Evolutionary conservation across 2,329 filamentous ascomycete genomes (phyloP), one percentile per base, ranked within the genome.

Genomic region (Microsporum canis): DNA sequence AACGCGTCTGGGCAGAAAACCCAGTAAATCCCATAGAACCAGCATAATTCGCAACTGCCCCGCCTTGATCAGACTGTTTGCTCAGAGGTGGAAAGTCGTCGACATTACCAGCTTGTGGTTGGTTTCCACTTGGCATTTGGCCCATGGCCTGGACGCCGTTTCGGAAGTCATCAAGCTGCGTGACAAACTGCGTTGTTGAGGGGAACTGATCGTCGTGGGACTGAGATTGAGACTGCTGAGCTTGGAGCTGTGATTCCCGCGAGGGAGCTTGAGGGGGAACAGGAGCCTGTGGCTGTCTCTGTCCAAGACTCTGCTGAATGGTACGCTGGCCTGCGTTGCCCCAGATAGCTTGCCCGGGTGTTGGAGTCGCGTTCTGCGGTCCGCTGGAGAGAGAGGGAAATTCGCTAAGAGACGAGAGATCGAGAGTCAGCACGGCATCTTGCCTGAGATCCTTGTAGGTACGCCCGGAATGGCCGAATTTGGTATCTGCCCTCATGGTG

Each of bases 41-140:
- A 14, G 68, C 70, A 65, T 75, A 77, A 59, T 67, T 72, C 47
- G 74, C 76, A 65, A 76, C 74, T 5, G 75, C 77, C 31, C 78
- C 75, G 64, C 72, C 77, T 66, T 81, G 80, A 27, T 63, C 65
- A 17, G 58, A 49, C 60, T 79, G 79, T 56, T 80, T 78, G 59
- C 81, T 79, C 57, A 85, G 71, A n/a, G 83, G 81, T 62, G 82
- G 82, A 62, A 84, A 85, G 60, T 84, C 82, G 14, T 84, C 82
- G 56, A 82, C 81, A 36, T n/a, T 82, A 64, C 79, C 78, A 31
- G 81, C 77, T 65, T 82, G 80, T 47, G 80, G 79, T 63, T 83
- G 81, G 43, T 71, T 72, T 45, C 75, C 73, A 27, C 75, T 75
- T 58, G 78, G 76, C 57, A 82, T 70, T 67, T 81, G 78, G 60